Base-by-base conservation (phyloP, 768 basidiomycete genomes). In the Multifurca ochricompacta region DNA sequence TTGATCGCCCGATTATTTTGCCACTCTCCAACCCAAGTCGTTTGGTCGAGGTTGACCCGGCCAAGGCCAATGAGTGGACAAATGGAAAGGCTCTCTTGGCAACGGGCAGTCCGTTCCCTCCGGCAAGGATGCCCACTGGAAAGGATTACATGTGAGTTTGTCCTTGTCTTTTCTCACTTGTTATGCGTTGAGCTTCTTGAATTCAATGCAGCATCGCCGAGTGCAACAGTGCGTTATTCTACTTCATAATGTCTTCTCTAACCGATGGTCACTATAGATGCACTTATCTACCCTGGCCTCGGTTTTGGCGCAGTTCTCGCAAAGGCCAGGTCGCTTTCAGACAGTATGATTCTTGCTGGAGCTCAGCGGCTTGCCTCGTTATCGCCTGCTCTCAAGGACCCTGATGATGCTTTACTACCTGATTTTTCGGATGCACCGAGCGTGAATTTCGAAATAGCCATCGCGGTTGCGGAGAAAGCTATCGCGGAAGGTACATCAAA, bases 261-360 rank as follows among this genome's bases (percentile, higher is more conserved):
- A 16, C 19, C 51, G 23, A 54, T 21, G n/a, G 10, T 32, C 16
- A 10, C 54, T 28, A 19, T 42, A 81, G 79, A 88, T 62, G 85
- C 85, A 0, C 73, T 91, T 6, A 84, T 92, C 46, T 92, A 91
- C 67, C 90, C 91, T 3, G 91, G 88, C 23, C 77, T 93, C 30
- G 90, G 89, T 6, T 82, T 88, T 56, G 91, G 91, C 32, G 77
- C 87, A 35, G 81, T 92, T 62, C 71, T 91, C 23, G 72, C 81
- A 9, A 72, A 82, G 55, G 81, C 87, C 0, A 73, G 77, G 5
- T 69, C 65, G 7, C 74, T 94, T 62, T 83, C 87, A 1, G 87
- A 91, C 67, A 78, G 75, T n/a, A 92, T 94, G 91, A 86, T 94
- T 66, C 82, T 91, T 36, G 85, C 85, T 2, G 91, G 87, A 8